These are phyloP conservation scores for Penicillium sp. DNA, from an alignment of 2,329 filamentous ascomycete species.

Conservation along the genomic window DNA sequence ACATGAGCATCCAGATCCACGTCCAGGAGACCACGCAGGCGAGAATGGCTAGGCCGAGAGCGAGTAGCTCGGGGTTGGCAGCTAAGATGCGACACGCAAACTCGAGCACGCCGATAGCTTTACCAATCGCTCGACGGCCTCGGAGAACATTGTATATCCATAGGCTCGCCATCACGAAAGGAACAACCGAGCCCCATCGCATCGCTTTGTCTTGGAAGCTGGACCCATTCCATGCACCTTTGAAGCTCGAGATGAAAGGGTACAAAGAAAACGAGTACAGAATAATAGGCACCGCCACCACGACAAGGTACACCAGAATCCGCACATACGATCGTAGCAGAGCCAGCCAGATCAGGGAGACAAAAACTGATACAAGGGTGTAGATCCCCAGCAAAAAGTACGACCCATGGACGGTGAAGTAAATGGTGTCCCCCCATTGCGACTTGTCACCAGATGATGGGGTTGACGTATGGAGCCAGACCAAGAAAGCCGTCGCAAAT, in stretches of 20 bases:
- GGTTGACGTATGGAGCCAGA: conserved; percentile 83
- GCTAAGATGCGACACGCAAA: conserved; percentile 87
- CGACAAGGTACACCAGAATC: conserved; percentile 75
- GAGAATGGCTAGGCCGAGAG: conserved; percentile 80
- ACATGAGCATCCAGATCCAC: conserved; percentile 96
- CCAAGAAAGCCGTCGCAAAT: conserved; percentile 83
- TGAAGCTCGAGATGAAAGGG: conserved; percentile 85
- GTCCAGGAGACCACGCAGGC: conserved; percentile 81
- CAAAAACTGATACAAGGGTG: conserved; percentile 83
- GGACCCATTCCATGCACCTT: conserved; percentile 71
- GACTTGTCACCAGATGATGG: conserved; percentile 66
- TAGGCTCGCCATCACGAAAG: conserved; percentile 69
- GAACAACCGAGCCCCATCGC: conserved; percentile 81
- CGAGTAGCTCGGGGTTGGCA: conserved; percentile 78
- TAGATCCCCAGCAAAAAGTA: conserved; percentile 89
- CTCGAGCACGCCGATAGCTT: conserved; percentile 85
- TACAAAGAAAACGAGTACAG: conserved; percentile 90
- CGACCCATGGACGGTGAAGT: conserved; percentile 81
- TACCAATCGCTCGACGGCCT: conserved; percentile 76
- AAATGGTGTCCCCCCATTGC: conserved; percentile 84
- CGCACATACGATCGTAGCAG: conserved; percentile 84
- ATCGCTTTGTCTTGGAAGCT: conserved; percentile 85
- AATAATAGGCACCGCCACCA: conserved; percentile 82
- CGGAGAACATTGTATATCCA: conserved; percentile 85
- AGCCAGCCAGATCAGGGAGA: conserved; percentile 88